Conservation (phyloP, 768 basidiomycete species). For the Sutorius australiensis region DNA sequence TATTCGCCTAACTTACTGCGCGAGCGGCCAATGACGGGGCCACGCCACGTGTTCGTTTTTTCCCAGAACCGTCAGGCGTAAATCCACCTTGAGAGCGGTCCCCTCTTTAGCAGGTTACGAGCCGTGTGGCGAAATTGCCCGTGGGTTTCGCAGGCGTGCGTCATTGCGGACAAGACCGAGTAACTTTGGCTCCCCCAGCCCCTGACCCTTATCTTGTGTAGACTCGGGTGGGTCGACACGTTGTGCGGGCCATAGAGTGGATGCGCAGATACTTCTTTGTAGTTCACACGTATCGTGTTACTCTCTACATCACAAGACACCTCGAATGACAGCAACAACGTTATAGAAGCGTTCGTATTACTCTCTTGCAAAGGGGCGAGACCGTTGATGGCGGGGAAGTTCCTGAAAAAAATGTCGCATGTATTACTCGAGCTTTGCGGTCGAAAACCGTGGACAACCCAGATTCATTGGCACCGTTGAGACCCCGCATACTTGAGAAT, state of each 20-base stretch:
- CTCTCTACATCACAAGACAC: conserved; percentile 23
- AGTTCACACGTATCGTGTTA: conserved; percentile 16
- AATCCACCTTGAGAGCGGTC: conserved; percentile 14
- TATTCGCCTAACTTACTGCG: conserved; percentile 15
- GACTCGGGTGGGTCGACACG: not conserved
- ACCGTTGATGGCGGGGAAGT: conserved; percentile 12
- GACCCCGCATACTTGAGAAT: conserved; percentile 28
- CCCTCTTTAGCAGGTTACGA: conserved; percentile 15
- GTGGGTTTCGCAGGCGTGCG: conserved; percentile 22
- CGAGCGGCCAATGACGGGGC: not conserved
- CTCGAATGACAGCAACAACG: conserved; percentile 18
- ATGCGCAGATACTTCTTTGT: too few species aligned
- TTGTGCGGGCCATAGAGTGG: not conserved
- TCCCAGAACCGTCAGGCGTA: conserved; percentile 16
- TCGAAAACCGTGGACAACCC: conserved; percentile 14
- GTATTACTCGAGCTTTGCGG: conserved; percentile 11
- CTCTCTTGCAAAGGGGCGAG: conserved; percentile 16
- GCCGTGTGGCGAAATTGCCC: conserved; percentile 9
- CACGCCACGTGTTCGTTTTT: conserved; percentile 14
- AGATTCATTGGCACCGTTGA: conserved; percentile 24
- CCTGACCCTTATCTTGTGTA: conserved; percentile 13
- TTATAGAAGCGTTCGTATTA: conserved; percentile 27
- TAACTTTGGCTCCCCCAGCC: not conserved
- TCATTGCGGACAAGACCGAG: conserved; percentile 16
- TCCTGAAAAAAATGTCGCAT: conserved; percentile 18